Percentiles rank a stretch among this genome's conserved stretches.
Conservation (phyloP, 139 green algal species). For the Zygnema circumcarinatum region DNA sequence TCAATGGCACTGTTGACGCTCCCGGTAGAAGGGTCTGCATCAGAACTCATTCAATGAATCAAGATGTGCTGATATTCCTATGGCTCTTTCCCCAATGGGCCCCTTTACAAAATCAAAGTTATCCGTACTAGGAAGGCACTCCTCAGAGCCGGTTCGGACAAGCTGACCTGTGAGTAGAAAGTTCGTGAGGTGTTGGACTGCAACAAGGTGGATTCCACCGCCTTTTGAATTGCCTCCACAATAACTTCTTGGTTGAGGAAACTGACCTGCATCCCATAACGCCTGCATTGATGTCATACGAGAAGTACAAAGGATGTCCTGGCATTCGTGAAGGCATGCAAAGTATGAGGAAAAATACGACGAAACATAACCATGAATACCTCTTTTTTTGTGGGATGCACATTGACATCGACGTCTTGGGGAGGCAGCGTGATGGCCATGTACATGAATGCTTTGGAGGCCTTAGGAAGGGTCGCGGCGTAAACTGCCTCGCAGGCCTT, state of each 20-base stretch:
- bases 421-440: constrained; percentile 79
- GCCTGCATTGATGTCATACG: too few relatives aligned
- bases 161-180: constrained; percentile 70
- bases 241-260: constrained; percentile 78
- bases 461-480: constrained; percentile 75
- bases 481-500: constrained; percentile 82
- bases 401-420: constrained; percentile 92
- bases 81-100: too few relatives aligned
- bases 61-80: too few relatives aligned
- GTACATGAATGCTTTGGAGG: constrained; percentile 85
- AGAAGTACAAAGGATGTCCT: constrained; percentile 14
- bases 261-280: constrained; percentile 54
- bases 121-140: too few relatives aligned
- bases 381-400: constrained; percentile 85
- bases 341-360: neutral
- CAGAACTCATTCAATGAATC: too few relatives aligned
- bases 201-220: constrained; percentile 76
- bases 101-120: too few relatives aligned
- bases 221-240: constrained; percentile 67
- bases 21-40: constrained; percentile 66
- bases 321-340: neutral
- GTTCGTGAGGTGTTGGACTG: constrained; percentile 73
- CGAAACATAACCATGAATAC: constrained; percentile 61
- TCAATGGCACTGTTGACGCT: constrained; percentile 18
- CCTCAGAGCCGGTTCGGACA: neutral